Percentiles rank a stretch among this genome's conserved stretches.
Evolutionary conservation across 306 rosid genomes (phyloP).

Genomic region (Trichosanthes truncata): DNA sequence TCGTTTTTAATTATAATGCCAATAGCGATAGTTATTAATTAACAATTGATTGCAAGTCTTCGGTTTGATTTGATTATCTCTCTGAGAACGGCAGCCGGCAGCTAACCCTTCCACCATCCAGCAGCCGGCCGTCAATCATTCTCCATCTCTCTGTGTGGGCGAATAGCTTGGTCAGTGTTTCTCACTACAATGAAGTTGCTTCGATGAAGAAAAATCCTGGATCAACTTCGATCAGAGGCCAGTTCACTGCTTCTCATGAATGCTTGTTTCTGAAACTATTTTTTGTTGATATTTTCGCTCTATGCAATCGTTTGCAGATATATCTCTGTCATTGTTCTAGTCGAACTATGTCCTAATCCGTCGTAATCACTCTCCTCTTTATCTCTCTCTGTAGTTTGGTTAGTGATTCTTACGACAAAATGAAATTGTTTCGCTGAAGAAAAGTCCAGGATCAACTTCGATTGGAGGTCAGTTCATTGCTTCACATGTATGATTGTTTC

Average conservation of each 20-base stretch:
- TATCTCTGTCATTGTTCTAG: not conserved
- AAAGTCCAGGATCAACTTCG: not conserved
- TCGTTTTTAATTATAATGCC: not conserved
- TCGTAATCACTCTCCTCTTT: not conserved
- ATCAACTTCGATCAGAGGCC: not conserved
- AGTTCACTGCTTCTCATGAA: not conserved
- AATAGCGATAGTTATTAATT: constrained; percentile 7
- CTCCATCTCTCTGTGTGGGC: not conserved
- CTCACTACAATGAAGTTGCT: not conserved
- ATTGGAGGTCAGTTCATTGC: not conserved
- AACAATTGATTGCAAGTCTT: constrained; percentile 6
- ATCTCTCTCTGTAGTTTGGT: not conserved
- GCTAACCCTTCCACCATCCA: not conserved
- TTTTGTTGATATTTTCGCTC: not conserved
- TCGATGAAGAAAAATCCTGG: not conserved
- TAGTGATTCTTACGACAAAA: not conserved
- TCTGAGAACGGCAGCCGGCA: not conserved
- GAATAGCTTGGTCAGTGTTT: not conserved
- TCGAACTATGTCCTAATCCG: not conserved
- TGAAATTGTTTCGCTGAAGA: not conserved
- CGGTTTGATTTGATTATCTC: not conserved
- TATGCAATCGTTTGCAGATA: not conserved
- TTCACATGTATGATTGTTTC: not conserved
- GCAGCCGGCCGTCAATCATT: not conserved
- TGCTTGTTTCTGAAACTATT: not conserved